Base-by-base conservation (phyloP, 2,329 filamentous ascomycete species). In the Penicillium sp. region DNA sequence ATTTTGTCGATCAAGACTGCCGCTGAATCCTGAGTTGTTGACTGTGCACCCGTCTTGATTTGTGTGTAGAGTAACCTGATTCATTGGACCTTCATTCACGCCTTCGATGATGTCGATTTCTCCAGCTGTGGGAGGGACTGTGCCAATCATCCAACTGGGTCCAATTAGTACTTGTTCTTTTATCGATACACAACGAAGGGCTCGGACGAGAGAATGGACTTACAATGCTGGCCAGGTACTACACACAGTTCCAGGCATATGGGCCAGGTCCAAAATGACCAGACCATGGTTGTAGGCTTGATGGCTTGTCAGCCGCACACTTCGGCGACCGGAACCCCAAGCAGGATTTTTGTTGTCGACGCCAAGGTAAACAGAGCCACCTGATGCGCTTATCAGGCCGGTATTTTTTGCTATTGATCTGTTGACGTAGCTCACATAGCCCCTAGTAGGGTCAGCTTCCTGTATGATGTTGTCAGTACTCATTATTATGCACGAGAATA, bases 101-200 rank as follows among this genome's bases (percentile, higher is more conserved):
- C 89, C 89, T 76, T 93, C 90, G 65, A 93, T 85, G 66, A 93
- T 89, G 72, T 93, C 90, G 66, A 93, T 90, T 75, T 93, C 90
- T 46, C 90, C 90, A 8, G 79, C 78, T 39, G 71, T 71, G 1
- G 90, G 90, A 89, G 90, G 92, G 68, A 82, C 74, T n/a, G 81
- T 78, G 14, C 89, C 89, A 35, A 90, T 70, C 47, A 78, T 79
- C 82, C 82, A 84, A 70, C 76, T 78, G 21, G 48, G 49, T 64
- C 51, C 59, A 51, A 27, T 46, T 35, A 42, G 24, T 10, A 47
- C 31, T 26, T 21, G n/a, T 11, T 26, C 14, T 19, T 10, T 6
- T 1, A 9, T 4, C 6, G 13, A 13, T 19, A 10, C 35, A 7
- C 6, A 6, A 35, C 37, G 10, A 45, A 1, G 2, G 11, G 35